Evolutionary conservation across 306 rosid species (phyloP).

Genomic region (Cicer bijugum): DNA sequence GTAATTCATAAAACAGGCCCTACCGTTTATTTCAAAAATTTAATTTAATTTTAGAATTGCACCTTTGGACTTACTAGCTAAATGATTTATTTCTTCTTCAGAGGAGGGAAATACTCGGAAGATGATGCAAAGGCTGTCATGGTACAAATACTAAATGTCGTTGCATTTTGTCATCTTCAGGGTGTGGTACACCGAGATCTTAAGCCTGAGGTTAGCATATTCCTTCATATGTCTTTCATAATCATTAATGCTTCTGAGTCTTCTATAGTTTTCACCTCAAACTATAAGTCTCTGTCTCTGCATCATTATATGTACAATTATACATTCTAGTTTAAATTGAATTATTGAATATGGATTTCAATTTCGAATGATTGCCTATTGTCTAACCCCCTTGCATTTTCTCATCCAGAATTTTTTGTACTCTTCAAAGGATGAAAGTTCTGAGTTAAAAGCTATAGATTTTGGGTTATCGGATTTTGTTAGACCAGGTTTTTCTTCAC

Average conservation of each 20-base stretch:
- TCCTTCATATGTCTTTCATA: slow-evolving; percentile 33
- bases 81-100: slow-evolving; percentile 45
- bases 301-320: slow-evolving; percentile 19
- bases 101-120: slow-evolving; percentile 98
- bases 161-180: slow-evolving; percentile 98
- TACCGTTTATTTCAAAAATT: not conserved
- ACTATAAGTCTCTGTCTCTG: not conserved
- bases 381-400: slow-evolving; percentile 39
- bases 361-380: slow-evolving; percentile 31
- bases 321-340: slow-evolving; percentile 29
- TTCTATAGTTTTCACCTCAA: slow-evolving; percentile 15
- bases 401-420: slow-evolving; percentile 86
- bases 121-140: slow-evolving; percentile 96
- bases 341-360: slow-evolving; percentile 40
- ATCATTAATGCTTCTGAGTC: slow-evolving; percentile 29
- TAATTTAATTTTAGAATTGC: slow-evolving; percentile 31
- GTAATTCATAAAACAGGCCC: slow-evolving; percentile 50
- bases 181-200: slow-evolving; percentile 99
- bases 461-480: slow-evolving; percentile 96
- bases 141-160: slow-evolving; percentile 90
- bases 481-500: slow-evolving; percentile 76
- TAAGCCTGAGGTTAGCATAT: slow-evolving; percentile 85
- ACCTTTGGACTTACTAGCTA: slow-evolving; percentile 42
- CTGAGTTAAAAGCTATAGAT: slow-evolving; percentile 92
- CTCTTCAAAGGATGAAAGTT: slow-evolving; percentile 78